A percentile compares a stretch with the other conserved stretches of the same genome.
Evolutionary conservation across 73 alveolate species (phyloP).

Genomic region (Blepharisma japonicum): DNA sequence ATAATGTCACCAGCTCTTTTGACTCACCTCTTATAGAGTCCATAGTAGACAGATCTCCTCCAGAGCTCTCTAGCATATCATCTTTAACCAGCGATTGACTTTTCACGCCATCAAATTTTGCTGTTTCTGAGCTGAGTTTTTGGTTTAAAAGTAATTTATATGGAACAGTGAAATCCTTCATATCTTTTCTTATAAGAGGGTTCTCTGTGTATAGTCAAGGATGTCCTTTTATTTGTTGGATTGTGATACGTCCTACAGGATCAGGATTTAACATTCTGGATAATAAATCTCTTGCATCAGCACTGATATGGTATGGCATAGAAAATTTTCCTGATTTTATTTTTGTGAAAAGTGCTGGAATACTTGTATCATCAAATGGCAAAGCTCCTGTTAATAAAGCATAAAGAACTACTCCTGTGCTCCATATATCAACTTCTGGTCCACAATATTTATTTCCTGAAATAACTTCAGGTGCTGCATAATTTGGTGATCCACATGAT

Average conservation of each 20-base stretch:
- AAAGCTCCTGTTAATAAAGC: slow-evolving; percentile 73
- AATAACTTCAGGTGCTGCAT: slow-evolving; percentile 93
- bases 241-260: slow-evolving; percentile 74
- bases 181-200: background rate
- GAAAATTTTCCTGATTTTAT: slow-evolving; percentile 54
- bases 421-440: slow-evolving; percentile 52
- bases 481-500: slow-evolving; percentile 94
- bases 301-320: slow-evolving; percentile 51
- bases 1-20: background rate
- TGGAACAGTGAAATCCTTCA: background rate
- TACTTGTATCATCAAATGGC: slow-evolving; percentile 81
- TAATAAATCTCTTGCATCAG: slow-evolving; percentile 83
- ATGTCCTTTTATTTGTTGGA: slow-evolving; percentile 64
- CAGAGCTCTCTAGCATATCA: background rate
- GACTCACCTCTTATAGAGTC: background rate
- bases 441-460: slow-evolving; percentile 67
- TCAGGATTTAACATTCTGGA: slow-evolving; percentile 83
- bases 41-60: background rate
- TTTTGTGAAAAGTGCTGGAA: slow-evolving; percentile 62
- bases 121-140: too few relatives aligned
- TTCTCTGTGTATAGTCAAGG: slow-evolving; percentile 55
- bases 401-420: slow-evolving; percentile 48
- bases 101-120: background rate
- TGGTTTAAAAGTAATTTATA: background rate
- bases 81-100: background rate